phyloP scores from a whole-genome alignment of 768 basidiomycete genomes.

The Boletus subparvulus region DNA sequence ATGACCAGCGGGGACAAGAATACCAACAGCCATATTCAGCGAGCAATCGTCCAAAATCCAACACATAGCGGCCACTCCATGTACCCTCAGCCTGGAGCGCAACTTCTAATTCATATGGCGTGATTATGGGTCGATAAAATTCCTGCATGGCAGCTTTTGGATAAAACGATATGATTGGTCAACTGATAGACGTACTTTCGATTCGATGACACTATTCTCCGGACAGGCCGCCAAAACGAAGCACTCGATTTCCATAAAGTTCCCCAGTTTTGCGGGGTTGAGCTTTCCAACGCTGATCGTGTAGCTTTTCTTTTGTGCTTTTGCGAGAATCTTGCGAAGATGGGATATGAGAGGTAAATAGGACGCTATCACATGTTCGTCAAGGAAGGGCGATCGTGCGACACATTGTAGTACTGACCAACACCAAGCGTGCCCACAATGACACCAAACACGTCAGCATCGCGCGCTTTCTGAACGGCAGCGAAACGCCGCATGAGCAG shows the following conservation, averaged over 20 bases:
- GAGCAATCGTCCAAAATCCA: slow-evolving; percentile 70
- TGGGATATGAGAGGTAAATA: slow-evolving; percentile 85
- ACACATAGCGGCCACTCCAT: slow-evolving; percentile 77
- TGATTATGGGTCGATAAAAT: slow-evolving; percentile 87
- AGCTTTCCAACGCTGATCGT: slow-evolving; percentile 94
- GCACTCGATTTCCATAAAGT: slow-evolving; percentile 95
- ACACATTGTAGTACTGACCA: slow-evolving; percentile 42
- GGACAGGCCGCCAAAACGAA: slow-evolving; percentile 94
- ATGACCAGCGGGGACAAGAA: not conserved
- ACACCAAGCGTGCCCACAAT: slow-evolving; percentile 93
- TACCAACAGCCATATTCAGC: slow-evolving; percentile 30
- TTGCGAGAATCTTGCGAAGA: slow-evolving; percentile 67
- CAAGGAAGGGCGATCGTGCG: not conserved
- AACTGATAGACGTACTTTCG: slow-evolving; percentile 45
- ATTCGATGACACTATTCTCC: slow-evolving; percentile 82
- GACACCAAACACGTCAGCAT: slow-evolving; percentile 93
- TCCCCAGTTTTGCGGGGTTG: slow-evolving; percentile 91
- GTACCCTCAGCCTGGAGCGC: slow-evolving; percentile 68
- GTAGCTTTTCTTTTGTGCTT: slow-evolving; percentile 83
- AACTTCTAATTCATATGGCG: slow-evolving; percentile 86
- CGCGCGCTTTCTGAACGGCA: slow-evolving; percentile 80
- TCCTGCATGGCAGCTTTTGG: slow-evolving; percentile 51
- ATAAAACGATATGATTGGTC: not conserved
- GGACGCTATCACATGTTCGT: slow-evolving; percentile 48
- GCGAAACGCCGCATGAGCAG: slow-evolving; percentile 90